phyloP scores from a whole-genome alignment of 768 basidiomycete genomes.

The Hebeloma cylindrosporum region DNA sequence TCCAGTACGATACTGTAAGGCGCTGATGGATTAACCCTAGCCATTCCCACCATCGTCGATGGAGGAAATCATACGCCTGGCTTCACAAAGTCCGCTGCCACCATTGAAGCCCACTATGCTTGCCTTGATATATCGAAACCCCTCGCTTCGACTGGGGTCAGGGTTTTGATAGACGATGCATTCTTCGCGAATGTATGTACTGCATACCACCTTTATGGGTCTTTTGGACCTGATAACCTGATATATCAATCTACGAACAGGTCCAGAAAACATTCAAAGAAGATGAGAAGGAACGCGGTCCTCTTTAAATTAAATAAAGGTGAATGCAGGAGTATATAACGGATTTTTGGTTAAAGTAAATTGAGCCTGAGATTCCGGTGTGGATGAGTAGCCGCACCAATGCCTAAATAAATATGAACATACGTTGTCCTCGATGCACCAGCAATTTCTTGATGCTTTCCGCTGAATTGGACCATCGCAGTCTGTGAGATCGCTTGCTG shows the following conservation, averaged over 20 bases:
- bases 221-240: not conserved
- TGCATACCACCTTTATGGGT: not conserved
- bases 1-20: not conserved
- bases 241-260: slow-evolving; percentile 7
- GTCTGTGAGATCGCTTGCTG: not conserved
- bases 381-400: too few relatives aligned
- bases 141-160: slow-evolving; percentile 67
- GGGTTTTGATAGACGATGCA: slow-evolving; percentile 64
- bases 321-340: too few relatives aligned
- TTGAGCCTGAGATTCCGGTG: too few relatives aligned
- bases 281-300: slow-evolving; percentile 20
- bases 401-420: too few relatives aligned
- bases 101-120: slow-evolving; percentile 60
- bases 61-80: slow-evolving; percentile 79
- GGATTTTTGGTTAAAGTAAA: too few relatives aligned
- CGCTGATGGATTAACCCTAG: slow-evolving; percentile 32
- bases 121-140: slow-evolving; percentile 69
- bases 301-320: not conserved
- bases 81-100: slow-evolving; percentile 66
- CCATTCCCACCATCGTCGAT: slow-evolving; percentile 68
- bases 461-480: too few relatives aligned
- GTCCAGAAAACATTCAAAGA: slow-evolving; percentile 25
- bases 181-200: slow-evolving; percentile 55
- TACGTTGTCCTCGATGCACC: too few relatives aligned
- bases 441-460: too few relatives aligned